phyloP scores from a whole-genome alignment of 2,329 filamentous ascomycete species.

The Bipolaris zeicola region DNA sequence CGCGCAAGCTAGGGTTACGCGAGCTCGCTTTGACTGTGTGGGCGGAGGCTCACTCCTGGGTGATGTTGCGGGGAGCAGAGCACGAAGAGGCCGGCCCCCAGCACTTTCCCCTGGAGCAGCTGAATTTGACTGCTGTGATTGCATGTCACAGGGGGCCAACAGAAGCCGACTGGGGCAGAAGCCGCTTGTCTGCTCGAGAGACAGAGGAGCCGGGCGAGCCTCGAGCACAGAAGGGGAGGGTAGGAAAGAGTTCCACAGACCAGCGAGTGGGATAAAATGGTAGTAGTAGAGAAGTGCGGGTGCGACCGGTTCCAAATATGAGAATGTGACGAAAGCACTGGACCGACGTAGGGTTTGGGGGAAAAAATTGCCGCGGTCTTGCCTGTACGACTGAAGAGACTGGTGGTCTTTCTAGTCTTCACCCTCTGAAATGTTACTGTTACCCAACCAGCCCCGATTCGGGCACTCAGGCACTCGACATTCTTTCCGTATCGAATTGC shows the following conservation, averaged over 20 bases:
- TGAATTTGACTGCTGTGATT: constrained; percentile 1
- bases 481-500: constrained; percentile 9
- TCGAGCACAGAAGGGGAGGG: not conserved
- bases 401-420: not conserved
- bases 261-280: not conserved
- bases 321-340: not conserved
- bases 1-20: constrained; percentile 23
- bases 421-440: not conserved
- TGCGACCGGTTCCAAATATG: not conserved
- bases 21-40: constrained; percentile 17
- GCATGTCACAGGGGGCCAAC: constrained; percentile 2
- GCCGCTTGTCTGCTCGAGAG: not conserved
- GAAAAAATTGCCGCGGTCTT: not conserved
- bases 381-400: not conserved
- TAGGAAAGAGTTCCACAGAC: not conserved
- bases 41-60: constrained; percentile 9
- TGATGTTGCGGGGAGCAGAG: constrained; percentile 20
- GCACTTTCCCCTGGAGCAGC: constrained; percentile 8
- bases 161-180: not conserved
- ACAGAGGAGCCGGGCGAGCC: not conserved
- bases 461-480: not conserved
- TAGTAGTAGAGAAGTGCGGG: not conserved
- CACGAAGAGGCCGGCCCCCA: constrained; percentile 13
- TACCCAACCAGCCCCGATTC: not conserved
- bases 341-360: not conserved